Evolutionary conservation across 2,329 filamentous ascomycete genomes (phyloP).

Genomic region (Penicillium brevicompactum): DNA sequence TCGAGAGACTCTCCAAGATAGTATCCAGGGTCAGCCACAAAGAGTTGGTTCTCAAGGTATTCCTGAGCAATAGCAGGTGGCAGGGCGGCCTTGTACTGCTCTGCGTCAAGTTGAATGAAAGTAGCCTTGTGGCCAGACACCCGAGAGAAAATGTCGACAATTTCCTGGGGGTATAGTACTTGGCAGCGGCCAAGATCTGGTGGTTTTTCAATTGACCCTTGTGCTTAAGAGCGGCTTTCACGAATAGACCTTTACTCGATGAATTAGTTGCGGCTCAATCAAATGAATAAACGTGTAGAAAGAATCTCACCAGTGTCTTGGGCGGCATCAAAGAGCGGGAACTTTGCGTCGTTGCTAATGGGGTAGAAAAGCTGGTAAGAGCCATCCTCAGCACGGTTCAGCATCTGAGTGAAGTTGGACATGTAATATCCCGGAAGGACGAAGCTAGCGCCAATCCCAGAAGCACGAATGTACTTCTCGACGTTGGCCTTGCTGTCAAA

Average conservation of each 20-base stretch:
- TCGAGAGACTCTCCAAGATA: slow-evolving; percentile 47
- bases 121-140: slow-evolving; percentile 43
- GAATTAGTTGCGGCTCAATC: neutral
- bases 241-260: slow-evolving; percentile 24
- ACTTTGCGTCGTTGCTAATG: slow-evolving; percentile 4
- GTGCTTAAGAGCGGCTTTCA: slow-evolving; percentile 37
- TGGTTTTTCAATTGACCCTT: slow-evolving; percentile 49
- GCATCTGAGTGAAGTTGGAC: slow-evolving; percentile 7
- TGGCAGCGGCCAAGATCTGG: slow-evolving; percentile 48
- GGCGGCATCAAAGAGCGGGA: slow-evolving; percentile 14
- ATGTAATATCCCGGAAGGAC: slow-evolving; percentile 2
- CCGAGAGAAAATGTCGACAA: slow-evolving; percentile 42
- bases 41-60: slow-evolving; percentile 56
- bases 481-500: slow-evolving; percentile 1
- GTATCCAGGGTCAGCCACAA: slow-evolving; percentile 57
- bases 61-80: slow-evolving; percentile 43
- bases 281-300: slow-evolving; percentile 25
- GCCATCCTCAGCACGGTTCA: slow-evolving; percentile 7
- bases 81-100: slow-evolving; percentile 30
- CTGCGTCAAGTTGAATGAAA: slow-evolving; percentile 22
- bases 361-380: slow-evolving; percentile 10
- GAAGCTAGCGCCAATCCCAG: neutral
- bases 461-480: neutral
- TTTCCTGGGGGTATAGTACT: slow-evolving; percentile 44
- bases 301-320: slow-evolving; percentile 50